Percentiles rank a stretch among this genome's conserved stretches.
phyloP scores from a whole-genome alignment of 805 yeast species.

The Candida oleophila region DNA sequence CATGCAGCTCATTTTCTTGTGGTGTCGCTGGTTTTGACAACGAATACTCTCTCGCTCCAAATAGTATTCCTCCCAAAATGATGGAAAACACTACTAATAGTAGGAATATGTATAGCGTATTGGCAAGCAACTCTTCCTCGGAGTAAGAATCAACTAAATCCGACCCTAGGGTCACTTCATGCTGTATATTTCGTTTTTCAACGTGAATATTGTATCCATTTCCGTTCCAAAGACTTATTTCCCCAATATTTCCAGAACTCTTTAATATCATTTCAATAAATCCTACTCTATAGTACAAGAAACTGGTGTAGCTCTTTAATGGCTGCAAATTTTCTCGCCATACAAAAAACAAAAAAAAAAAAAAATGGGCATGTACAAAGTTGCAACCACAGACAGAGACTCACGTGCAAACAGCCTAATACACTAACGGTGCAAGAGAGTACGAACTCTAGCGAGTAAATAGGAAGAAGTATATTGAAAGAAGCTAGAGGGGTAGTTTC shows the following conservation, averaged over 20 bases:
- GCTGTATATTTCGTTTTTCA: conserved; percentile 11
- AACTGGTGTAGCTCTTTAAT: neutral
- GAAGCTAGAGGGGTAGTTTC: too few species aligned
- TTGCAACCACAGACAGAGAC: neutral
- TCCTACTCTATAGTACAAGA: neutral
- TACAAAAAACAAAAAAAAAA: neutral
- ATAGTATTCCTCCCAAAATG: conserved; percentile 18
- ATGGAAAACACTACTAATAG: conserved; percentile 19
- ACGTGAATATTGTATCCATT: conserved; percentile 15
- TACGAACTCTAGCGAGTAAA: too few species aligned
- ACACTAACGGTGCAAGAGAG: too few species aligned
- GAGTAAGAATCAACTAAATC: conserved; percentile 2
- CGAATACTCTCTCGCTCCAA: conserved; percentile 22
- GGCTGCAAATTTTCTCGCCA: neutral
- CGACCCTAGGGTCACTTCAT: neutral
- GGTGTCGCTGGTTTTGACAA: neutral
- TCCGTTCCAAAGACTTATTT: neutral
- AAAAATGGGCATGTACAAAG: neutral
- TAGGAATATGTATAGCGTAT: conserved; percentile 24
- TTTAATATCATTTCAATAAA: neutral
- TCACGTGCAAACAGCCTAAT: neutral
- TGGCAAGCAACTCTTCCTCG: conserved; percentile 22
- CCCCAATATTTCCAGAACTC: neutral
- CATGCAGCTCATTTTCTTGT: too few species aligned
- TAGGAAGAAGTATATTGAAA: too few species aligned